Conservation (phyloP, 805 yeast species). For the Candida patagonica region DNA sequence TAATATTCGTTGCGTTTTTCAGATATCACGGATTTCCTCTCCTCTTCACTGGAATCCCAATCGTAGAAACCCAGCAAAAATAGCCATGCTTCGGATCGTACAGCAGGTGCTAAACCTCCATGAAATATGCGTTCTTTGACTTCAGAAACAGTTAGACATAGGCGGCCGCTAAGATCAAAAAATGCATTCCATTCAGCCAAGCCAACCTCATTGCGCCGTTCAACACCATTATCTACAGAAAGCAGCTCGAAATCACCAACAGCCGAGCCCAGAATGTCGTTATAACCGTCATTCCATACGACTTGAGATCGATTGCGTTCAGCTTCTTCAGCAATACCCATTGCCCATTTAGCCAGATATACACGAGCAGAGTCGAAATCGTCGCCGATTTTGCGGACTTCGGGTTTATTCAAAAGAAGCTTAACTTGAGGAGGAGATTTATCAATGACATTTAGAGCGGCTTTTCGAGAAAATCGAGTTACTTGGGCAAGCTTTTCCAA, state of each 20-base stretch:
- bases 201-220: constrained; percentile 59
- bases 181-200: constrained; percentile 73
- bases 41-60: constrained; percentile 73
- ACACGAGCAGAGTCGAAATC: constrained; percentile 91
- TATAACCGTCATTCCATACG: constrained; percentile 29
- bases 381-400: constrained; percentile 69
- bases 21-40: constrained; percentile 49
- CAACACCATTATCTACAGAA: constrained; percentile 42
- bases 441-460: constrained; percentile 52
- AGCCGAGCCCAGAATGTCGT: constrained; percentile 22
- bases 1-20: constrained; percentile 54
- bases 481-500: constrained; percentile 77
- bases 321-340: constrained; percentile 87
- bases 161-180: constrained; percentile 71
- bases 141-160: constrained; percentile 64
- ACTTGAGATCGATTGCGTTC: constrained; percentile 39
- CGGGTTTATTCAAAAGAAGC: constrained; percentile 61
- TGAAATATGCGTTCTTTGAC: constrained; percentile 80
- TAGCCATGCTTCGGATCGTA: constrained; percentile 75
- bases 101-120: constrained; percentile 61
- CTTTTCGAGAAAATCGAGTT: constrained; percentile 52
- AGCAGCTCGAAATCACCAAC: constrained; percentile 36
- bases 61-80: constrained; percentile 77
- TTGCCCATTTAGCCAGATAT: constrained; percentile 93
- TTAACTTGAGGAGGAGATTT: constrained; percentile 49